Base-by-base conservation (phyloP, 306 rosid genomes). In the Parietaria judaica region DNA sequence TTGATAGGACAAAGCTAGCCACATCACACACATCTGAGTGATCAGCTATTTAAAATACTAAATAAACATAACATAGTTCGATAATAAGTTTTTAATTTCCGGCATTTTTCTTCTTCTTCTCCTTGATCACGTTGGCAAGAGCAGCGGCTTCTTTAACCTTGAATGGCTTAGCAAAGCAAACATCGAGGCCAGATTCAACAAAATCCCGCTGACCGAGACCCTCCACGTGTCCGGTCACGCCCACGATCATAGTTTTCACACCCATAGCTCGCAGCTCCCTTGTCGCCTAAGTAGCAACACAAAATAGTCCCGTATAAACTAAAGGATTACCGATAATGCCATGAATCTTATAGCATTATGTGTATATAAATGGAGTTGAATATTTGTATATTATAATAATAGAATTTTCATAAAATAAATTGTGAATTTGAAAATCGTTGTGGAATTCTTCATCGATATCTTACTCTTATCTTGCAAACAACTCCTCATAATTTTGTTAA, bases 181-280 rank as follows among this genome's bases (percentile, higher is more conserved):
- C 10, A 34, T 70, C 13, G 9, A 63, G 72, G 12, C 80, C 72
- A 11, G 76, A 68, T n/a, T 61, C 72, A 7, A 50, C 35, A 11
- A 75, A 75, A 3, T 35, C 66, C 14, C 56, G 37, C 15, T 12
- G 62, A 36, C 63, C 72, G 17, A 49, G 56, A 23, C 38, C 60
- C 37, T 36, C 50, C 6, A 17, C 61, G 43, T 61, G 17, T 1
- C 46, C 49, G 6, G 72, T 70, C 36, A 70, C 79, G 54, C 75
- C 79, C 60, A 70, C 58, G 34, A 70, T 70, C 59, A 55, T 52
- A 47, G 58, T 63, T 5, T 70, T 15, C 1, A 75, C 68, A 0
- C 80, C 76, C 66, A 61, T 70, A 4, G 65, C 71, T 56, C 76
- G 16, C 4, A 75, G 53, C 43, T 75, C 80, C 72, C 8, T 56